Conservation (phyloP, 2,329 filamentous ascomycete species). For the Bipolaris victoriae region DNA sequence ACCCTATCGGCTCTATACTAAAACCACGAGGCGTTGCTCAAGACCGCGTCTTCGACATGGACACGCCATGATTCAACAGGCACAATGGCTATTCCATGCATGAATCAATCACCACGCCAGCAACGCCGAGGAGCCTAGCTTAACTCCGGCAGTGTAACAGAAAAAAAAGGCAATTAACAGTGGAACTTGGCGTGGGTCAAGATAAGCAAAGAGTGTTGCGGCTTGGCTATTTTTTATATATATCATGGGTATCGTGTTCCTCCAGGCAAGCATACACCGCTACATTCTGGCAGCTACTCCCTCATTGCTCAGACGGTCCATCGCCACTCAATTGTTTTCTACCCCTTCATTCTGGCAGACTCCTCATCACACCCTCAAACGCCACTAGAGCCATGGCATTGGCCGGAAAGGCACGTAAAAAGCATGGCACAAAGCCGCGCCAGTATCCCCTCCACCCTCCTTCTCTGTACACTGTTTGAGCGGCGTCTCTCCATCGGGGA, state of each 20-base stretch:
- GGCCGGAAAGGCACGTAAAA: conserved; percentile 90
- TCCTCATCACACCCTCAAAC: conserved; percentile 89
- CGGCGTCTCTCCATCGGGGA: conserved; percentile 79
- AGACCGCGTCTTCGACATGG: neutral
- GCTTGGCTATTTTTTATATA: neutral
- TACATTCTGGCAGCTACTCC: neutral
- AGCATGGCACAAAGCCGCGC: conserved; percentile 91
- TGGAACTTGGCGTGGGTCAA: neutral
- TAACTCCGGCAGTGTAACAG: neutral
- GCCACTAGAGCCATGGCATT: conserved; percentile 93
- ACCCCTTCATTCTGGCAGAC: conserved; percentile 38
- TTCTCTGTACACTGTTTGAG: conserved; percentile 75
- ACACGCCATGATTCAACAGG: neutral
- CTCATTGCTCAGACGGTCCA: neutral
- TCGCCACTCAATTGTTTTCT: neutral
- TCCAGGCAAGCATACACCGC: neutral
- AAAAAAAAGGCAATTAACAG: neutral
- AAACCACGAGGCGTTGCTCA: neutral
- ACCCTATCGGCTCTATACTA: neutral
- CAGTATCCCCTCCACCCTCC: conserved; percentile 82
- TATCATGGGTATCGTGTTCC: conserved; percentile 2
- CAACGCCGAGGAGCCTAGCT: neutral
- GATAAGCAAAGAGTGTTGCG: neutral
- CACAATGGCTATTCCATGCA: neutral
- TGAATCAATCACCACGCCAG: neutral